Percentiles rank a stretch among this genome's conserved stretches.
These are phyloP conservation scores for Phytophthora tubulina DNA, from an alignment of 352 stramenopile genomes.

Conservation along the genomic window DNA sequence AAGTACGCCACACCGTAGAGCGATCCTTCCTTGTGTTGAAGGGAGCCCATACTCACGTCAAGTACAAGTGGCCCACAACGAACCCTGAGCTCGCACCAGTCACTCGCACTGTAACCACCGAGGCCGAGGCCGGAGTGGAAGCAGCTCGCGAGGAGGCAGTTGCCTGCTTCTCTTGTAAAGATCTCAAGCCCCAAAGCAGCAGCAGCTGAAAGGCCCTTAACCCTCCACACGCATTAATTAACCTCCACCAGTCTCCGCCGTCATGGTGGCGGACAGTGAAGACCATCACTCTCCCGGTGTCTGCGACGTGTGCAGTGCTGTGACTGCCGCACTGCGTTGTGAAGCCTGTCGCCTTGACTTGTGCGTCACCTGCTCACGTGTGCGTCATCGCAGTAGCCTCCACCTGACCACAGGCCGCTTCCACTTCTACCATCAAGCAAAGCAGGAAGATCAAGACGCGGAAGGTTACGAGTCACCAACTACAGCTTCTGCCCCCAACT, in stretches of 20 bases:
- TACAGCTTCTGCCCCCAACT: constrained; percentile 41
- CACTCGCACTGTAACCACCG: constrained; percentile 40
- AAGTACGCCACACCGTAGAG: constrained; percentile 24
- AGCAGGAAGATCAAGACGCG: constrained; percentile 1
- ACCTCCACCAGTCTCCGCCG: background rate
- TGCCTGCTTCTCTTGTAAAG: constrained; percentile 36
- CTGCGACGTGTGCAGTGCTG: constrained; percentile 60
- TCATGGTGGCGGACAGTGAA: constrained; percentile 26
- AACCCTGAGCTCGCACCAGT: constrained; percentile 33
- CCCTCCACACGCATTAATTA: background rate
- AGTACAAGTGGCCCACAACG: constrained; percentile 16
- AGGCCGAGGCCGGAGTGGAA: constrained; percentile 16
- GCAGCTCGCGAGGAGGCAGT: constrained; percentile 17
- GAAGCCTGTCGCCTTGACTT: constrained; percentile 58
- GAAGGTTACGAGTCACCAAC: constrained; percentile 38
- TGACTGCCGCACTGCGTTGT: constrained; percentile 47
- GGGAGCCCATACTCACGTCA: constrained; percentile 26
- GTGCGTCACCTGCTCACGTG: constrained; percentile 52
- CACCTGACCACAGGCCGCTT: constrained; percentile 50
- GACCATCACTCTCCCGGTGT: constrained; percentile 18
- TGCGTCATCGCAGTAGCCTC: constrained; percentile 55
- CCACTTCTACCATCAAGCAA: constrained; percentile 33
- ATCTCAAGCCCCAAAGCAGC: constrained; percentile 12
- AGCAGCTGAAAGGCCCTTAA: background rate
- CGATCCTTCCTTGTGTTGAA: constrained; percentile 41